These are phyloP conservation scores for Leccinum olivaceoglutinosum DNA, from an alignment of 1,284 basidiomycete genomes.

Conservation along the genomic window DNA sequence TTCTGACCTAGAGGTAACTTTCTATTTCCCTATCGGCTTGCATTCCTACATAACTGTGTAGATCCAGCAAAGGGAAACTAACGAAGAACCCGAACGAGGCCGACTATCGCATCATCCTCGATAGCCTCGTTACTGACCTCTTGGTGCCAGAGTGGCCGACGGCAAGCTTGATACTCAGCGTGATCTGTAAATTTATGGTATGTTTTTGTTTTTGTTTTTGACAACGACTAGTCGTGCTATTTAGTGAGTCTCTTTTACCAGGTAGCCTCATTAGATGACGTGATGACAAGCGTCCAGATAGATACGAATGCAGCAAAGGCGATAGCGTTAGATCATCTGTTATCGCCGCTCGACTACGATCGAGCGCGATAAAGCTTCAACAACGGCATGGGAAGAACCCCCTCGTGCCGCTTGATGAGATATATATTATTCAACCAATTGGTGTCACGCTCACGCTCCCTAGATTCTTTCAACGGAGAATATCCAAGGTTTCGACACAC, in stretches of 20 bases:
- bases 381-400: slow-evolving; percentile 27
- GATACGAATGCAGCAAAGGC: slow-evolving; percentile 82
- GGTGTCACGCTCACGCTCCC: background rate
- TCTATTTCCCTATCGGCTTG: background rate
- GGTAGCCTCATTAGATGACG: slow-evolving; percentile 74
- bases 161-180: slow-evolving; percentile 73
- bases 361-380: slow-evolving; percentile 50
- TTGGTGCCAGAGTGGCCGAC: slow-evolving; percentile 96
- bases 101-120: slow-evolving; percentile 87
- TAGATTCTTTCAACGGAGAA: slow-evolving; percentile 57
- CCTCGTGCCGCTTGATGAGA: slow-evolving; percentile 68
- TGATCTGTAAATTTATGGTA: slow-evolving; percentile 82
- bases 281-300: slow-evolving; percentile 55
- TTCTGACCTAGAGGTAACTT: slow-evolving; percentile 72
- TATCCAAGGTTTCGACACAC: slow-evolving; percentile 46
- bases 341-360: slow-evolving; percentile 82
- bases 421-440: slow-evolving; percentile 18
- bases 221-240: background rate
- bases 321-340: slow-evolving; percentile 89
- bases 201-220: slow-evolving; percentile 13
- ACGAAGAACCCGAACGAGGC: slow-evolving; percentile 87
- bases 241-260: slow-evolving; percentile 1
- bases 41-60: background rate
- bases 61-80: slow-evolving; percentile 51
- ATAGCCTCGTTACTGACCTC: slow-evolving; percentile 87